phyloP scores from a whole-genome alignment of 306 rosid species.

The Herpetospermum pedunculosum region DNA sequence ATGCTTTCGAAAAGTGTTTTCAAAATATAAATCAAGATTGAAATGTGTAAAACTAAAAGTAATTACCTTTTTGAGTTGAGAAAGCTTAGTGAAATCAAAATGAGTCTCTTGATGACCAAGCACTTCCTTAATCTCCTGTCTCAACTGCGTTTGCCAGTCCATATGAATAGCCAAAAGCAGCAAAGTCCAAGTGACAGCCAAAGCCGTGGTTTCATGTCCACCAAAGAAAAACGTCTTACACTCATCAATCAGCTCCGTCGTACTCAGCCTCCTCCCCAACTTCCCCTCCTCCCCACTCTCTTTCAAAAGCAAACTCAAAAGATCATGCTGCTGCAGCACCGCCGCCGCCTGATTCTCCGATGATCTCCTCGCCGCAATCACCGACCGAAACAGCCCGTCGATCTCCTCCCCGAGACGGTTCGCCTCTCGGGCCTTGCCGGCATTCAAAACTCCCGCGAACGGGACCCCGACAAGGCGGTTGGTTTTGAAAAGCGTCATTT shows the following conservation, averaged over 20 bases:
- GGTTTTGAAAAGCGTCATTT: constrained; percentile 51
- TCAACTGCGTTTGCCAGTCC: constrained; percentile 64
- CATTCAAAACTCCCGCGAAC: constrained; percentile 30
- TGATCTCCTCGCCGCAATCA: constrained; percentile 25
- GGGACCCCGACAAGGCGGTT: constrained; percentile 74
- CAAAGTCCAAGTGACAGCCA: constrained; percentile 82
- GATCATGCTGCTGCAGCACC: constrained; percentile 19
- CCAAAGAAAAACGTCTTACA: constrained; percentile 89
- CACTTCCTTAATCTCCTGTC: constrained; percentile 62
- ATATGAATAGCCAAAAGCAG: constrained; percentile 51
- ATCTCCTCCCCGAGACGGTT: constrained; percentile 56
- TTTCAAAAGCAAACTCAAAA: constrained; percentile 44
- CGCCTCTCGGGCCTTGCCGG: constrained; percentile 39
- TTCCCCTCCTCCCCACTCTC: constrained; percentile 25
- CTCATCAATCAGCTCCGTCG: constrained; percentile 55
- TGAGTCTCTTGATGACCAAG: constrained; percentile 36
- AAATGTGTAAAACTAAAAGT: too few relatives aligned
- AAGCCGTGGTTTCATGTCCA: constrained; percentile 86
- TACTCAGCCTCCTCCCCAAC: constrained; percentile 20
- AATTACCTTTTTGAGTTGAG: constrained; percentile 52
- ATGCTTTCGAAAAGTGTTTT: too few relatives aligned
- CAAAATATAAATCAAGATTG: too few relatives aligned
- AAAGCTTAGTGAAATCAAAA: constrained; percentile 25
- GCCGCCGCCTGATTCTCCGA: constrained; percentile 4
- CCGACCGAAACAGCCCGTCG: constrained; percentile 26